Evolutionary conservation across 2,329 filamentous ascomycete species (phyloP).

Genomic region (Didymella pinodella): DNA sequence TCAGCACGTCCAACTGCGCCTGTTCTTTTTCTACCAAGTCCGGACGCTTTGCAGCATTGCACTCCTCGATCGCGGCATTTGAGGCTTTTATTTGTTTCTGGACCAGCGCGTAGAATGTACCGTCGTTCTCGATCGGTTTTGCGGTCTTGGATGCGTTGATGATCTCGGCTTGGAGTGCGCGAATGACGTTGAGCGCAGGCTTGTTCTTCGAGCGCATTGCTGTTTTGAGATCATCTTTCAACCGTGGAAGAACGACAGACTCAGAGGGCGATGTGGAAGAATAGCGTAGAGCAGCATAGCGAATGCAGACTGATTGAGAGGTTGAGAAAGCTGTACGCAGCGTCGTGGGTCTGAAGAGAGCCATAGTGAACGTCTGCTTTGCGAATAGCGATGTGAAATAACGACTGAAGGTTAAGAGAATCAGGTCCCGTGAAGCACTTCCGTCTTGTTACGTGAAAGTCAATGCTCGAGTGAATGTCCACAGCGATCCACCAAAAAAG

Average conservation of each 20-base stretch:
- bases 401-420: not conserved
- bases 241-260: slow-evolving; percentile 51
- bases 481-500: slow-evolving; percentile 19
- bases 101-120: slow-evolving; percentile 72
- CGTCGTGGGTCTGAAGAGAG: slow-evolving; percentile 34
- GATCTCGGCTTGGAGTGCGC: slow-evolving; percentile 71
- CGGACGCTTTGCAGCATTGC: slow-evolving; percentile 67
- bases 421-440: not conserved
- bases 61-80: slow-evolving; percentile 69
- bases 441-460: not conserved
- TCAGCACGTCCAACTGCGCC: slow-evolving; percentile 68
- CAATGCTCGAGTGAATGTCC: slow-evolving; percentile 13
- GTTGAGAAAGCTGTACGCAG: slow-evolving; percentile 26
- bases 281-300: slow-evolving; percentile 32
- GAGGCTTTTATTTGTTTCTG: slow-evolving; percentile 68
- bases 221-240: slow-evolving; percentile 57
- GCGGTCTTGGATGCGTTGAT: slow-evolving; percentile 79
- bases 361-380: slow-evolving; percentile 30
- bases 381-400: not conserved
- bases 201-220: slow-evolving; percentile 60
- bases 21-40: slow-evolving; percentile 77
- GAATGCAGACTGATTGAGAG: slow-evolving; percentile 30
- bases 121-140: slow-evolving; percentile 73
- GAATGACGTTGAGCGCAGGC: slow-evolving; percentile 72
- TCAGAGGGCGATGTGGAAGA: slow-evolving; percentile 30